Conservation (phyloP, 2,329 filamentous ascomycete species). For the Colletotrichum phormii region DNA sequence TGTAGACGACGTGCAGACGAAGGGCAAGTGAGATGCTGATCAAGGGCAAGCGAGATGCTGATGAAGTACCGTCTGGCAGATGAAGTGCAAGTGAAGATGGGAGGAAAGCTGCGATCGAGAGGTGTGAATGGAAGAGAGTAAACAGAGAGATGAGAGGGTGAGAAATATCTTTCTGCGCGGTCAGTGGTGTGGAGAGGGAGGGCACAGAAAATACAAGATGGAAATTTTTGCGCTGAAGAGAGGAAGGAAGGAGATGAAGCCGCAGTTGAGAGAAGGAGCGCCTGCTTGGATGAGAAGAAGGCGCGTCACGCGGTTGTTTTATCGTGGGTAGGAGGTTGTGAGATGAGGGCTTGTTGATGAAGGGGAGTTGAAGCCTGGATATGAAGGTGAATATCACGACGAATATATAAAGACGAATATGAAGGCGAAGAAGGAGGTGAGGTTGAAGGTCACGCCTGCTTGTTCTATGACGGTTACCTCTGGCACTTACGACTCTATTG, state of each 20-base stretch:
- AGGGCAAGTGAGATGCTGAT: too few relatives aligned
- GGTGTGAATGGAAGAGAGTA: background rate
- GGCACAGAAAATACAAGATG: background rate
- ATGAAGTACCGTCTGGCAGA: too few relatives aligned
- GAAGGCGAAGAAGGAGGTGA: too few relatives aligned
- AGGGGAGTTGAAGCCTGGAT: background rate
- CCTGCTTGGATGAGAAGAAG: background rate
- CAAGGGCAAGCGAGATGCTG: too few relatives aligned
- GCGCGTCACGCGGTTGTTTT: background rate
- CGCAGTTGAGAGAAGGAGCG: background rate
- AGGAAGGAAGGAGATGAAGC: background rate
- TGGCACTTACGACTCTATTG: too few relatives aligned
- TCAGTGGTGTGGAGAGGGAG: accelerated
- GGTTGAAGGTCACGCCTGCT: too few relatives aligned
- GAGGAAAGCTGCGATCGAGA: background rate
- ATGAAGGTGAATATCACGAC: background rate
- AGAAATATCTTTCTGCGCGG: background rate
- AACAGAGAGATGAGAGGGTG: background rate
- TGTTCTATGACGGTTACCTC: too few relatives aligned
- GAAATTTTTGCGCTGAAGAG: background rate
- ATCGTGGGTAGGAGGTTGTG: background rate
- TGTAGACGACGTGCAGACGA: too few relatives aligned
- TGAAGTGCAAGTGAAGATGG: background rate
- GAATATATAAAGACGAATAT: background rate
- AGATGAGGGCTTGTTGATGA: background rate